Percentiles rank a stretch among this genome's conserved stretches.
Conservation (phyloP, 306 rosid genomes). For the Betula pendula region DNA sequence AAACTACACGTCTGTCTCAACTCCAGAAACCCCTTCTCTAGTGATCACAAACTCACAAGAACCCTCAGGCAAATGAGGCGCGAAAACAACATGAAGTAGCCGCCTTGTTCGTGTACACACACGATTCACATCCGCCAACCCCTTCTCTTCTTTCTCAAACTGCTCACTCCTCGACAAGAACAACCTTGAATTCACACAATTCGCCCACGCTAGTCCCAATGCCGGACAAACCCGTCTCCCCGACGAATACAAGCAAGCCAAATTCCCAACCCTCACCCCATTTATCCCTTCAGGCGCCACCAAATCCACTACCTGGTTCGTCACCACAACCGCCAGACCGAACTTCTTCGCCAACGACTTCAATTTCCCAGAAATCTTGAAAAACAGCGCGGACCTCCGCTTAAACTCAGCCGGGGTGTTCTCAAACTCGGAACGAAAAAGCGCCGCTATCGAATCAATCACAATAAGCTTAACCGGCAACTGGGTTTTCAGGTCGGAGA, state of each 20-base stretch:
- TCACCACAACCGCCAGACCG: constrained; percentile 68
- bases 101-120: constrained; percentile 38
- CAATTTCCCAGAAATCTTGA: constrained; percentile 68
- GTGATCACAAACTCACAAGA: constrained; percentile 46
- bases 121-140: constrained; percentile 7
- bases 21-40: constrained; percentile 46
- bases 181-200: constrained; percentile 82
- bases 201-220: constrained; percentile 80
- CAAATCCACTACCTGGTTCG: constrained; percentile 83
- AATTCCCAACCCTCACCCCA: constrained; percentile 67
- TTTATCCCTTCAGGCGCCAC: constrained; percentile 44
- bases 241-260: constrained; percentile 48
- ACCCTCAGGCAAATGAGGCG: constrained; percentile 73
- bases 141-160: constrained; percentile 26
- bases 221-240: constrained; percentile 81
- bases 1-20: background rate
- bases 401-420: constrained; percentile 59
- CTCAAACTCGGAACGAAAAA: constrained; percentile 81
- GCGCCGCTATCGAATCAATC: constrained; percentile 83
- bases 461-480: constrained; percentile 62
- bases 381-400: constrained; percentile 65
- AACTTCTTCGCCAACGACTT: constrained; percentile 56
- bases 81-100: constrained; percentile 63
- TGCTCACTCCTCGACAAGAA: constrained; percentile 60
- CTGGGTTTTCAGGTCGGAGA: constrained; percentile 20